Evolutionary conservation across 2,329 filamentous ascomycete genomes (phyloP).

Genomic region (Ophiocordyceps robertsii): DNA sequence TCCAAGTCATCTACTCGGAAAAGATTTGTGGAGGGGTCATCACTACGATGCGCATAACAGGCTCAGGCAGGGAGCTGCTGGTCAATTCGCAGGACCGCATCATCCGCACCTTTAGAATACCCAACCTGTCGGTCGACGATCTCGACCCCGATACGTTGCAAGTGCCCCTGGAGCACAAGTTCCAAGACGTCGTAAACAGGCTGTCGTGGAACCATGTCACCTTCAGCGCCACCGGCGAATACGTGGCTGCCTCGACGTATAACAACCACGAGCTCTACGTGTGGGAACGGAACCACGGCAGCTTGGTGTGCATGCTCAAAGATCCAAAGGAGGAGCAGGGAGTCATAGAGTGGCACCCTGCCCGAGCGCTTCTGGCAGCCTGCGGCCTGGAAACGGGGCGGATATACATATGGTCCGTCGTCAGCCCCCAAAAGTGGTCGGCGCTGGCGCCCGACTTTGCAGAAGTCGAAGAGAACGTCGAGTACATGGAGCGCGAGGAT

Average conservation of each 20-base stretch:
- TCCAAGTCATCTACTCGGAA: conserved; percentile 76
- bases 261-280: conserved; percentile 99
- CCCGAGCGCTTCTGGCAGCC: conserved; percentile 73
- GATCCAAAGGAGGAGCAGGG: conserved; percentile 94
- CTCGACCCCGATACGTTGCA: conserved; percentile 77
- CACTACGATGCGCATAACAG: conserved; percentile 70
- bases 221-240: conserved; percentile 88
- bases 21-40: conserved; percentile 81
- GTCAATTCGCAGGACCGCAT: conserved; percentile 92
- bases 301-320: conserved; percentile 90
- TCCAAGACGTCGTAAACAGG: conserved; percentile 92
- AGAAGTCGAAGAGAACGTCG: conserved; percentile 95
- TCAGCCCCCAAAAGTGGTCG: conserved; percentile 93
- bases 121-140: conserved; percentile 55
- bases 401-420: conserved; percentile 93
- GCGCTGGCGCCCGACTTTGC: conserved; percentile 92
- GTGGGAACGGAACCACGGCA: conserved; percentile 90
- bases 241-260: conserved; percentile 89
- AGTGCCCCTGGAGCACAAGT: conserved; percentile 90
- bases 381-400: conserved; percentile 86
- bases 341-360: conserved; percentile 94
- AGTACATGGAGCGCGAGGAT: conserved; percentile 90
- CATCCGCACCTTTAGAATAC: conserved; percentile 82
- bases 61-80: conserved; percentile 72
- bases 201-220: conserved; percentile 95